A percentile compares a stretch with the other conserved stretches of the same genome.
These are phyloP conservation scores for Camellia granthamiana DNA, from an alignment of 148 eudicot genomes.

Conservation along the genomic window DNA sequence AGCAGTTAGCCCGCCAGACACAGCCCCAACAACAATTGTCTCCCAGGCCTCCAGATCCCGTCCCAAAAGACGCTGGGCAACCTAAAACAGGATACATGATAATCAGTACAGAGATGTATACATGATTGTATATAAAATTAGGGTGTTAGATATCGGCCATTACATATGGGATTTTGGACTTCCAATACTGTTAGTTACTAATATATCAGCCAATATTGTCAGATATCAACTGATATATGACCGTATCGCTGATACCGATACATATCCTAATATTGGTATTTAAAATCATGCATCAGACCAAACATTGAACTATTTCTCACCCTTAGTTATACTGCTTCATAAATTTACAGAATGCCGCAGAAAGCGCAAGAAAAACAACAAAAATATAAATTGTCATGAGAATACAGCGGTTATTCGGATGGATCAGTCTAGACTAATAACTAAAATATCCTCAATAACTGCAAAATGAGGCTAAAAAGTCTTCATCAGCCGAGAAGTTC, in stretches of 20 bases:
- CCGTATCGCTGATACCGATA: too few species aligned
- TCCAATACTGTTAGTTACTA: too few species aligned
- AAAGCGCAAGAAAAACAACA: background rate
- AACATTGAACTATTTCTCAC: background rate
- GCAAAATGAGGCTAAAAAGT: too few species aligned
- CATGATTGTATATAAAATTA: background rate
- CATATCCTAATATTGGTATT: too few species aligned
- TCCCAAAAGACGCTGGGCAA: slow-evolving; percentile 59
- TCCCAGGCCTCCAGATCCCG: slow-evolving; percentile 97
- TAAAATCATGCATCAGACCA: background rate
- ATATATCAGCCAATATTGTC: too few species aligned
- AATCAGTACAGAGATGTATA: background rate
- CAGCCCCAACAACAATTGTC: slow-evolving; percentile 85
- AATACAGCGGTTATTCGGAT: background rate
- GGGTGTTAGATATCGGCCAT: too few species aligned
- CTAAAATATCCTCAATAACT: too few species aligned
- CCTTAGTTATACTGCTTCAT: background rate
- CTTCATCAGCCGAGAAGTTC: too few species aligned
- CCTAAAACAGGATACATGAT: slow-evolving; percentile 32
- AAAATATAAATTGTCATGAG: background rate
- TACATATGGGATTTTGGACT: too few species aligned
- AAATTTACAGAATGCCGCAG: background rate
- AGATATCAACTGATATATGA: too few species aligned
- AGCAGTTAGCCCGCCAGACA: slow-evolving; percentile 90
- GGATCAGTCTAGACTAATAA: too few species aligned